These are phyloP conservation scores for Mentha longifolia DNA, from an alignment of 257 asterid species.

Conservation along the genomic window DNA sequence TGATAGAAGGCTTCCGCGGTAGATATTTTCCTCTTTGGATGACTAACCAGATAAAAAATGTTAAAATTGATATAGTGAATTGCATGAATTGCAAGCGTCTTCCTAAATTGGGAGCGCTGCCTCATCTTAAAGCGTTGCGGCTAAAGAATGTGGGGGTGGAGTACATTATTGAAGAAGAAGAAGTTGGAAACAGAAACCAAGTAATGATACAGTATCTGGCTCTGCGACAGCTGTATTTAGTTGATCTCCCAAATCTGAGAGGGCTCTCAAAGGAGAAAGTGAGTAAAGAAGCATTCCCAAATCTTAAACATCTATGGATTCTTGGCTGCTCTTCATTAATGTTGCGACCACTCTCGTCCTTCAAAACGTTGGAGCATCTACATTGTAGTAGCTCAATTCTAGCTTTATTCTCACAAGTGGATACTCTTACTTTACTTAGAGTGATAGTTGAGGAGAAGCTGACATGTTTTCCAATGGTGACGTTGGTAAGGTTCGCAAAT, in stretches of 20 bases:
- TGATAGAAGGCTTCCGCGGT: too few species aligned
- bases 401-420: background rate
- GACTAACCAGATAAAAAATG: too few species aligned
- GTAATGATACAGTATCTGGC: conserved; percentile 27
- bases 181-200: background rate
- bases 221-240: background rate
- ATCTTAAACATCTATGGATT: background rate
- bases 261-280: conserved; percentile 20
- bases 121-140: background rate
- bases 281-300: conserved; percentile 16
- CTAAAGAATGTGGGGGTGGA: background rate
- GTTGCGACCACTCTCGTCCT: conserved; percentile 3
- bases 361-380: background rate
- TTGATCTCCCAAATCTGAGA: conserved; percentile 2
- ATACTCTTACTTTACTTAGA: background rate
- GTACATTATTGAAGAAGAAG: conserved; percentile 16
- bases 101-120: conserved; percentile 33
- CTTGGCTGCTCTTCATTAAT: background rate
- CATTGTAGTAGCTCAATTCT: conserved; percentile 13
- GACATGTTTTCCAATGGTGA: background rate
- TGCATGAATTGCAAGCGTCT: conserved; percentile 17
- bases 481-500: conserved; percentile 11
- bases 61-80: background rate
- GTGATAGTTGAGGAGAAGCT: conserved; percentile 19
- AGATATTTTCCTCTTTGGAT: too few species aligned